Evolutionary conservation across 2,329 filamentous ascomycete genomes (phyloP).

Genomic region (Hypoxylon sp.): DNA sequence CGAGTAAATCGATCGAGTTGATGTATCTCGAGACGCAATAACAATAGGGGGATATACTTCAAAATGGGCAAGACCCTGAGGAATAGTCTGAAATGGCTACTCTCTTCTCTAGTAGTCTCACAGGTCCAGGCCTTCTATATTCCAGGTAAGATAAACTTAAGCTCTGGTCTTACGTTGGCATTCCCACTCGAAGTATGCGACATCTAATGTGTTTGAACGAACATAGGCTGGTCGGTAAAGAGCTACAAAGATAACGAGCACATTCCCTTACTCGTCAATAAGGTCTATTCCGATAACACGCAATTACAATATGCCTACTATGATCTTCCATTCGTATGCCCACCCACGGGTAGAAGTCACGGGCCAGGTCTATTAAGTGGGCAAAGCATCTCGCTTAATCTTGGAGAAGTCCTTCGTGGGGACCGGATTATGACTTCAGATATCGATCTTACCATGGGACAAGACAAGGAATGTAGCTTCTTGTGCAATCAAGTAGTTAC

Average conservation of each 20-base stretch:
- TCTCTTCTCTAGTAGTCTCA: conserved; percentile 63
- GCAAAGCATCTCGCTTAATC: conserved; percentile 83
- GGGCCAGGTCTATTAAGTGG: conserved; percentile 80
- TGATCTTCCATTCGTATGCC: conserved; percentile 89
- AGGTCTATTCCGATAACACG: conserved; percentile 90
- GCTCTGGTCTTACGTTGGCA: conserved; percentile 23
- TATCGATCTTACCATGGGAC: conserved; percentile 83
- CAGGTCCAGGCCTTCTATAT: conserved; percentile 82
- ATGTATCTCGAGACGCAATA: conserved; percentile 44
- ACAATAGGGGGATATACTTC: conserved; percentile 32
- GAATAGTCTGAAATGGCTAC: conserved; percentile 59
- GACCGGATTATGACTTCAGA: conserved; percentile 89
- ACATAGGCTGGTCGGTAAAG: conserved; percentile 82
- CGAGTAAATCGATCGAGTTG: conserved; percentile 45
- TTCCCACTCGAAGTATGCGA: conserved; percentile 27
- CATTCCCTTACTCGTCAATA: conserved; percentile 90
- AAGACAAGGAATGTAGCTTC: conserved; percentile 79
- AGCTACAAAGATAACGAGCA: conserved; percentile 82
- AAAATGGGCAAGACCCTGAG: conserved; percentile 49
- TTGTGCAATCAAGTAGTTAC: conserved; percentile 80
- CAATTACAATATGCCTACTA: conserved; percentile 94
- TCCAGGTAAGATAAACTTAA: conserved; percentile 73
- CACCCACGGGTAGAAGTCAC: conserved; percentile 77
- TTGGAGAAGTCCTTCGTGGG: conserved; percentile 88
- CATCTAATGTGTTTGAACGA: conserved; percentile 32